Evolutionary conservation across 345 rosid species (phyloP), one percentile per base, ranked within the genome.

Genomic region (Eucalyptus erythrocorys): DNA sequence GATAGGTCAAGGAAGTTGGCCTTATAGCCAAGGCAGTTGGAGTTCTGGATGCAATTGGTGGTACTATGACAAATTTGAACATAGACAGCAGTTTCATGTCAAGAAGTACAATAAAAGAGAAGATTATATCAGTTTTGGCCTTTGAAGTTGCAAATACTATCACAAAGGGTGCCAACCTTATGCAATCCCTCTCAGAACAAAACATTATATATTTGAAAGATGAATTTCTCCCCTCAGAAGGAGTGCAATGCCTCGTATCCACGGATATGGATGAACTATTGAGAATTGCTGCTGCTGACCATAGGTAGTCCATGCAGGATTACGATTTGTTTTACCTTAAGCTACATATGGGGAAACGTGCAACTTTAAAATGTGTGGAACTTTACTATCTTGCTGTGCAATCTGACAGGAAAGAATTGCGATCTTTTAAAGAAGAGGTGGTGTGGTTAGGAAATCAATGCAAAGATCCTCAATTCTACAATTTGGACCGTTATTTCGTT

Each of bases 391-490:
- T 37, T 37, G 27, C 82, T 37, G 45, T 14, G 5, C 76, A 64
- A 64, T 76, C 84, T 89, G 87, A 85, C 94, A 98, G 99, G 92
- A 98, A 97, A 90, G 99, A 97, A 89, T 91, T 97, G 88, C 96
- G 91, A 92, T 91, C 95, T 55, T 98, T 98, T 88, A 93, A 97
- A 19, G 93, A 98, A 90, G 99, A 98, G 91, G 99, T 97, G 91
- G 97, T 98, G 53, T 96, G 98, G 59, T 98, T 98, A 91, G 99
- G 99, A 87, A 97, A 97, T 91, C 99, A 94, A 89, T 98, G 99
- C 90, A 97, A 96, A 92, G 99, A 98, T 94, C 99, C 97, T 89
- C 99, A 97, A 85, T 98, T 96, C 96, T 97, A 97, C 95, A 94
- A 95, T 90, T 91, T 97, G 91, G 97, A 96, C 87, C 98, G 99